phyloP scores from a whole-genome alignment of 2,329 filamentous ascomycete genomes.

The Fusarium napiforme region DNA sequence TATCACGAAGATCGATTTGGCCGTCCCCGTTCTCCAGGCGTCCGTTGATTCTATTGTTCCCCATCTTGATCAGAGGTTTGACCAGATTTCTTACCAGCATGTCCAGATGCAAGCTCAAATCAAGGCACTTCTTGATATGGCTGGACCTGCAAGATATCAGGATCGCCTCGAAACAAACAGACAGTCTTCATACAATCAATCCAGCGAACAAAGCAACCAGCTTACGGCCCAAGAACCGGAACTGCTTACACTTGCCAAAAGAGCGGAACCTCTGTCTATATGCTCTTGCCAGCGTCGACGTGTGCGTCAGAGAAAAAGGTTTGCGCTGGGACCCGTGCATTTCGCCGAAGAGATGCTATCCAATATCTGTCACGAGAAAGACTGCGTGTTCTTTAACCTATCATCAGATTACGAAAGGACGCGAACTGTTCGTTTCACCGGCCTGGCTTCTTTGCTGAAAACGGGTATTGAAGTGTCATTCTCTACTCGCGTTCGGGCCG shows the following conservation, averaged over 20 bases:
- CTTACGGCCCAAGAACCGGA: fast-evolving
- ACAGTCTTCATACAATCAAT: fast-evolving
- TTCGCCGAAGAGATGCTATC: background rate
- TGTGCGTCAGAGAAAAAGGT: fast-evolving
- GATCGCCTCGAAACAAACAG: background rate
- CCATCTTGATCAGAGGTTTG: background rate
- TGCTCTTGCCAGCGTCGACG: background rate
- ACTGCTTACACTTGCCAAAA: fast-evolving
- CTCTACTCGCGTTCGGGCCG: fast-evolving
- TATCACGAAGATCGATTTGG: background rate
- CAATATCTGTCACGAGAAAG: background rate
- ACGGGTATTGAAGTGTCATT: fast-evolving
- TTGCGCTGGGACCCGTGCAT: fast-evolving
- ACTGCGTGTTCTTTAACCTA: fast-evolving
- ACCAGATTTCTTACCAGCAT: background rate
- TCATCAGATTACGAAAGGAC: background rate
- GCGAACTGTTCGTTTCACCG: fast-evolving
- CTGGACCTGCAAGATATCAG: background rate
- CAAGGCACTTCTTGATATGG: fast-evolving
- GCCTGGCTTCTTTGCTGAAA: fast-evolving
- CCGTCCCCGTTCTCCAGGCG: background rate
- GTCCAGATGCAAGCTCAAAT: background rate
- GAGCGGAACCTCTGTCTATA: fast-evolving
- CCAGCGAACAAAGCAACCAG: fast-evolving
- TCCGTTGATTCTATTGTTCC: background rate